Percentiles rank a stretch among this genome's conserved stretches.
Evolutionary conservation across 495 filamentous ascomycete species (phyloP).

Genomic region (Aspergillus baeticus): DNA sequence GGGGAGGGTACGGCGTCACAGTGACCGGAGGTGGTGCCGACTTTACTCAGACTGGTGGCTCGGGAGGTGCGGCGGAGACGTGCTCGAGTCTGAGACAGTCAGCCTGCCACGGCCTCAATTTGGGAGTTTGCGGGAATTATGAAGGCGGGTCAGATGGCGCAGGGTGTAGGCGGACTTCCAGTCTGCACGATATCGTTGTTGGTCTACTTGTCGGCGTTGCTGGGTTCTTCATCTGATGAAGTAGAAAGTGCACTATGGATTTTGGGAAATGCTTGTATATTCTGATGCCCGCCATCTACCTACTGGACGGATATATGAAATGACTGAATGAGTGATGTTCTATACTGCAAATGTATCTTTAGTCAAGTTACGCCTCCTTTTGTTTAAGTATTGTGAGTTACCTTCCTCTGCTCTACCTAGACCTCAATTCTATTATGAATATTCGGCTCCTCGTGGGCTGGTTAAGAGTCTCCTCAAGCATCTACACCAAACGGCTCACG

Average conservation of each 20-base stretch:
- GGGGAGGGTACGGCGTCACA: slow-evolving; percentile 47
- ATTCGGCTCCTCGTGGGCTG: too few species aligned
- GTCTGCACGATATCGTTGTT: slow-evolving; percentile 42
- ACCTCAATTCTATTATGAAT: too few species aligned
- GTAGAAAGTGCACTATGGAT: background rate
- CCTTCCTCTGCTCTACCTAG: too few species aligned
- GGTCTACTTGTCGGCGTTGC: slow-evolving; percentile 42
- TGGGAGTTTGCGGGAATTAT: slow-evolving; percentile 51
- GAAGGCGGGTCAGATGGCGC: slow-evolving; percentile 33
- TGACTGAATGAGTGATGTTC: slow-evolving; percentile 14
- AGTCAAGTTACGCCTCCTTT: too few species aligned
- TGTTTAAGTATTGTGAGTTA: too few species aligned
- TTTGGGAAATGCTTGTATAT: slow-evolving; percentile 6
- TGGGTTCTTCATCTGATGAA: slow-evolving; percentile 42
- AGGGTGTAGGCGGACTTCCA: slow-evolving; percentile 24
- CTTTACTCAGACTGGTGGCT: slow-evolving; percentile 64
- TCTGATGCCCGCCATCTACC: slow-evolving; percentile 3
- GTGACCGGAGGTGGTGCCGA: slow-evolving; percentile 43
- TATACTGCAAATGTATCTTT: too few species aligned
- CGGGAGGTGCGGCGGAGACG: slow-evolving; percentile 55
- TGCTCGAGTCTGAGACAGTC: slow-evolving; percentile 62
- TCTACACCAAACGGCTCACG: too few species aligned
- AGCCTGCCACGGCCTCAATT: slow-evolving; percentile 59
- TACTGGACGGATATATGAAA: slow-evolving; percentile 18
- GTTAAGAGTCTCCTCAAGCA: too few species aligned